These are phyloP conservation scores for Petunia secreta DNA, from an alignment of 257 asterid genomes.

Conservation along the genomic window DNA sequence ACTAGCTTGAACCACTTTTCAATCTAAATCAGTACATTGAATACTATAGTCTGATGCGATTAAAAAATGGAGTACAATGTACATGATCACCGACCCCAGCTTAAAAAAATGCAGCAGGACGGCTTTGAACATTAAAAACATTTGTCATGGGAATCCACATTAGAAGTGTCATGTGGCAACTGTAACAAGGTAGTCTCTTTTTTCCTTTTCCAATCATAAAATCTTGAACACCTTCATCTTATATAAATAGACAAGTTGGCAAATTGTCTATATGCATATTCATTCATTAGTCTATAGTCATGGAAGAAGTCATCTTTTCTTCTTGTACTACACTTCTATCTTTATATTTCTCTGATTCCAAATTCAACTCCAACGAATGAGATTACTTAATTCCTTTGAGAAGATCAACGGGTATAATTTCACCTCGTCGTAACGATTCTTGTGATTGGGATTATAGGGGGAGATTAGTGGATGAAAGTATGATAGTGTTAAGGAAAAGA, in stretches of 20 bases:
- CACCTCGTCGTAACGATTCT: constrained; percentile 37
- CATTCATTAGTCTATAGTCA: too few species aligned
- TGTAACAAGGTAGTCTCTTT: background rate
- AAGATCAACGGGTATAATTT: background rate
- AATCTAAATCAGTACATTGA: background rate
- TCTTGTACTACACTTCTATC: background rate
- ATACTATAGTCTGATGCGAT: background rate
- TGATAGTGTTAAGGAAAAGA: constrained; percentile 59
- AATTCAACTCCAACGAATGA: too few species aligned
- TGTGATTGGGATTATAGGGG: constrained; percentile 40
- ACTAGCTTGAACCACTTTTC: background rate
- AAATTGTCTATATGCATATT: background rate
- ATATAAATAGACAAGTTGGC: background rate
- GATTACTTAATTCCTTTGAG: background rate
- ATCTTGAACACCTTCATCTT: background rate
- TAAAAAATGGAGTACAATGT: background rate
- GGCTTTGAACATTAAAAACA: background rate
- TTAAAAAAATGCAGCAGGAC: constrained; percentile 1
- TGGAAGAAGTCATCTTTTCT: background rate
- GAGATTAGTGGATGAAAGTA: constrained; percentile 48
- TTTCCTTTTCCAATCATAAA: background rate
- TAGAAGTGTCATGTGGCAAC: background rate
- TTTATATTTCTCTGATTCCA: background rate
- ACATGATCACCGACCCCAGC: constrained; percentile 4
- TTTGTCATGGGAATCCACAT: background rate